Evolutionary conservation across 305 asterid species (phyloP).

Genomic region (Fraxinus dipetala): DNA sequence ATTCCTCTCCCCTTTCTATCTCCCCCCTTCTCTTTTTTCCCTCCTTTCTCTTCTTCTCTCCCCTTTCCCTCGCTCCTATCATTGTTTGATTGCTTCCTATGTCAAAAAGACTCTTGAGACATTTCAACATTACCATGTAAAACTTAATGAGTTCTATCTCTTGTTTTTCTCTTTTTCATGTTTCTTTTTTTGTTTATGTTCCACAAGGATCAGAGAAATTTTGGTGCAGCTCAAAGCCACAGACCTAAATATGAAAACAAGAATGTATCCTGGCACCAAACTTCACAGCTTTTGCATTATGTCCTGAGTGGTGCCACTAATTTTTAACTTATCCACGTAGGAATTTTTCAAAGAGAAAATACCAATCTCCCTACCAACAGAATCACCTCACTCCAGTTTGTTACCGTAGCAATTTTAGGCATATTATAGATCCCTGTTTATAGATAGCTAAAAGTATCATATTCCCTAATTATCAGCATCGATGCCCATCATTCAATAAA

Average conservation of each 20-base stretch:
- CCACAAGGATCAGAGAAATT: slow-evolving; percentile 12
- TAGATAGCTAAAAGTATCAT: neutral
- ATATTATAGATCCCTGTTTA: neutral
- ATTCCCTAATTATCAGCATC: neutral
- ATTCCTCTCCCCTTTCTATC: too few species aligned
- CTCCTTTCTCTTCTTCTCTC: too few species aligned
- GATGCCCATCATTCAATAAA: neutral
- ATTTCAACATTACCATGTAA: neutral
- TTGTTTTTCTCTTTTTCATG: neutral
- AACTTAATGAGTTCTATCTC: neutral
- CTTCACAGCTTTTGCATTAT: neutral
- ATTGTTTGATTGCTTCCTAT: too few species aligned
- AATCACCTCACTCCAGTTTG: slow-evolving; percentile 12
- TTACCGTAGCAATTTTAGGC: slow-evolving; percentile 2
- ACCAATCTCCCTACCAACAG: neutral
- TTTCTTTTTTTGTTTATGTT: neutral
- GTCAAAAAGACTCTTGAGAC: neutral
- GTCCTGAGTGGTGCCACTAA: neutral
- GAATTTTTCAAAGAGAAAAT: neutral
- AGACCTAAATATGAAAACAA: neutral
- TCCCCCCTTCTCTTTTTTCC: too few species aligned
- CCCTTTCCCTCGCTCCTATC: too few species aligned
- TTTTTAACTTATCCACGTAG: neutral
- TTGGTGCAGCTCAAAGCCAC: neutral
- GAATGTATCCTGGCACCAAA: neutral